These are phyloP conservation scores for Solanum peruvianum DNA, from an alignment of 257 asterid genomes.

Conservation along the genomic window DNA sequence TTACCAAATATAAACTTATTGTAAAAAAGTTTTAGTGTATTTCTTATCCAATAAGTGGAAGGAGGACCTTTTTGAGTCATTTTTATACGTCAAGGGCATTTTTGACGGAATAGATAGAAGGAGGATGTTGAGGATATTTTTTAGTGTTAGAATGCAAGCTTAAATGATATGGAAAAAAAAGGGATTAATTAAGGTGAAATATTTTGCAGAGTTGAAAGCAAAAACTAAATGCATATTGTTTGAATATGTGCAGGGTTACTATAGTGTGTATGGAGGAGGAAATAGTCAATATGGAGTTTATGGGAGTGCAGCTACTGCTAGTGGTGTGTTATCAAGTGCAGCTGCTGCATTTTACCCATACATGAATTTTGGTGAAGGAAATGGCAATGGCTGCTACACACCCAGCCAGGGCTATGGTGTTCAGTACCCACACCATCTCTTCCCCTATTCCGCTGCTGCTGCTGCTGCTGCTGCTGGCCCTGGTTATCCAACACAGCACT, in stretches of 20 bases:
- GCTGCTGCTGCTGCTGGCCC: slow-evolving; percentile 24
- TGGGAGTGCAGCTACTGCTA: slow-evolving; percentile 36
- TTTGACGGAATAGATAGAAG: too few species aligned
- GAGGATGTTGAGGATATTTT: too few species aligned
- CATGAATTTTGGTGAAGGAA: slow-evolving; percentile 57
- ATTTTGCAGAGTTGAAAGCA: not conserved
- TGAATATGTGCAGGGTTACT: slow-evolving; percentile 46
- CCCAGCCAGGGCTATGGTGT: slow-evolving; percentile 47
- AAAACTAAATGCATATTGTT: not conserved
- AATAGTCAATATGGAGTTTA: slow-evolving; percentile 53
- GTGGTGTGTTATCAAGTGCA: slow-evolving; percentile 41
- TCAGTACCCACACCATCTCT: slow-evolving; percentile 76
- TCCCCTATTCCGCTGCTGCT: slow-evolving; percentile 35
- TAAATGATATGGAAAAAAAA: not conserved
- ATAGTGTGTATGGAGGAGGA: slow-evolving; percentile 67
- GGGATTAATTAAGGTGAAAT: not conserved
- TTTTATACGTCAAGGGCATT: too few species aligned
- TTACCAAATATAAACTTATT: too few species aligned
- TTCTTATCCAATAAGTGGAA: too few species aligned
- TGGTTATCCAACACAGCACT: slow-evolving; percentile 54
- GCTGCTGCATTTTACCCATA: slow-evolving; percentile 65
- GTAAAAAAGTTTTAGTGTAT: too few species aligned
- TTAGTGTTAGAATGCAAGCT: too few species aligned
- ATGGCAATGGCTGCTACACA: slow-evolving; percentile 33
- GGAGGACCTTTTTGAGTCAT: too few species aligned